Conservation (phyloP, 495 filamentous ascomycete genomes). For the Penicillium daleae region DNA sequence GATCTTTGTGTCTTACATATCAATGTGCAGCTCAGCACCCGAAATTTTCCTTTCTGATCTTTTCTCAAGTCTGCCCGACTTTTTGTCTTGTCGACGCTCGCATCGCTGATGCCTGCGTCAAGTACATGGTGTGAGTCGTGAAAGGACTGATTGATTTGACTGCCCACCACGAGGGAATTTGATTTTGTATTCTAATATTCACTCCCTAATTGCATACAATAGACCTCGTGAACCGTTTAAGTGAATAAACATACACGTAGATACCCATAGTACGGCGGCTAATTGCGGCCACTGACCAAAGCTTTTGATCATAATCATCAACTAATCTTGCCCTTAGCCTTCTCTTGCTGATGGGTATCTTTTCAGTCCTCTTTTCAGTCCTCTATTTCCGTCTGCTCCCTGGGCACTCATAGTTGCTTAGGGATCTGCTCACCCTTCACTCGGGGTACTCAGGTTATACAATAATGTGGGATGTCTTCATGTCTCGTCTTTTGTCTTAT, state of each 20-base stretch:
- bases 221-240: slow-evolving; percentile 11
- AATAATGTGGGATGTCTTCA: too few species aligned
- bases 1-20: slow-evolving; percentile 6
- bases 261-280: neutral
- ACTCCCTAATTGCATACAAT: slow-evolving; percentile 18
- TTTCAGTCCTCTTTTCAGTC: too few species aligned
- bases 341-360: too few species aligned
- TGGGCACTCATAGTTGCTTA: too few species aligned
- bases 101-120: neutral
- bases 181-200: slow-evolving; percentile 23
- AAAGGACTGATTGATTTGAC: slow-evolving; percentile 11
- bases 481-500: too few species aligned
- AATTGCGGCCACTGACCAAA: too few species aligned
- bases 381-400: too few species aligned
- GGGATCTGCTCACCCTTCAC: too few species aligned
- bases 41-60: slow-evolving; percentile 8
- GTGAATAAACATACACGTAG: neutral
- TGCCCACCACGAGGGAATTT: slow-evolving; percentile 14
- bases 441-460: too few species aligned
- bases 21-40: neutral
- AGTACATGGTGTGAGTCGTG: slow-evolving; percentile 7
- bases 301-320: neutral
- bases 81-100: neutral
- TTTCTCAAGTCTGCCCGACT: slow-evolving; percentile 4
- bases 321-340: too few species aligned